Evolutionary conservation across 2,329 filamentous ascomycete genomes (phyloP).

Genomic region (Trichophyton simii): DNA sequence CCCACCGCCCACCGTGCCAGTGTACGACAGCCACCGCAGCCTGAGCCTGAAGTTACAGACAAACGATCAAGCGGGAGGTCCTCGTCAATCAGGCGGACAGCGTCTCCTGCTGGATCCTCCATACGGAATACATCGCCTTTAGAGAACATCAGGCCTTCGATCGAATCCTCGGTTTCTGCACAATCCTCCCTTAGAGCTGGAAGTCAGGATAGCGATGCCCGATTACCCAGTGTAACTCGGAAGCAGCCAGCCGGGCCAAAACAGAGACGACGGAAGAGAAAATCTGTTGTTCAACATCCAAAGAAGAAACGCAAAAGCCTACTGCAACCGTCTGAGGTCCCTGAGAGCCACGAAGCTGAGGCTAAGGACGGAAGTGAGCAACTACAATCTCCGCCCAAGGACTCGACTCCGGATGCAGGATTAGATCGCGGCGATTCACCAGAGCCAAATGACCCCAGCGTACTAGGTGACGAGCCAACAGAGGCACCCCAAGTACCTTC

Average conservation of each 20-base stretch:
- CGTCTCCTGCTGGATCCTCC: background rate
- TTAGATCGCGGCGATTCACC: background rate
- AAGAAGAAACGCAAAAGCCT: constrained; percentile 9
- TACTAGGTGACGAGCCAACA: background rate
- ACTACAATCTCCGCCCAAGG: background rate
- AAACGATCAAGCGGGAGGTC: background rate
- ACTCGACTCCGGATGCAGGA: background rate
- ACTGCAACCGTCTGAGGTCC: background rate
- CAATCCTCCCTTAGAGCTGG: background rate
- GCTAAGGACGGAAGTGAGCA: background rate
- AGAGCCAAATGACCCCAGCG: background rate
- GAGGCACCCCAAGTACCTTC: background rate
- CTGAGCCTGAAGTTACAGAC: background rate
- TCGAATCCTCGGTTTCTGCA: background rate
- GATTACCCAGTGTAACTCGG: background rate
- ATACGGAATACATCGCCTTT: background rate
- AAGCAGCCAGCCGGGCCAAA: background rate
- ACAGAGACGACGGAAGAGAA: constrained; percentile 10
- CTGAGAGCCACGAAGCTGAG: background rate
- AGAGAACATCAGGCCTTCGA: background rate
- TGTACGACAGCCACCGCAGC: background rate
- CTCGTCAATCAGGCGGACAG: background rate
- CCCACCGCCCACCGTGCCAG: background rate
- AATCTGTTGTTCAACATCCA: constrained; percentile 9
- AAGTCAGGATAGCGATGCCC: background rate